Percentiles rank a stretch among this genome's conserved stretches.
Conservation (phyloP, 176 grass and related monocot species). For the Melocanna baccifera region DNA sequence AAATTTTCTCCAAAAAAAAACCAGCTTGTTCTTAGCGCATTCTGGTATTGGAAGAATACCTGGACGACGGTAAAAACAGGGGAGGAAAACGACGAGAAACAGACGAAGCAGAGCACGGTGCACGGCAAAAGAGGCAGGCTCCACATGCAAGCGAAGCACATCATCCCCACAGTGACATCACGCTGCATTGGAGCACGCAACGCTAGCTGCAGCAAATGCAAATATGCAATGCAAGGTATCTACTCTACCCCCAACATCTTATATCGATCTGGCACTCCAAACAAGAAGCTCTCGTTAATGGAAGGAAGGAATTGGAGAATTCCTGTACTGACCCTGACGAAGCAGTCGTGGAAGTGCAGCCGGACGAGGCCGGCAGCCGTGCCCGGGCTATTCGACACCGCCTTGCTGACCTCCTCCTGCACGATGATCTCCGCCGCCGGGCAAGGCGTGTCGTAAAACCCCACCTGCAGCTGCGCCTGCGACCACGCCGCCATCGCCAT, state of each 20-base stretch:
- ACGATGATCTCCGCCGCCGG: slow-evolving; percentile 64
- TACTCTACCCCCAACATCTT: not conserved
- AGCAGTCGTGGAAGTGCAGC: slow-evolving; percentile 95
- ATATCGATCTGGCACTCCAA: not conserved
- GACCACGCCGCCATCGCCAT: not conserved
- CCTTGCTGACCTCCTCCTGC: slow-evolving; percentile 51
- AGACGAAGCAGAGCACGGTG: slow-evolving; percentile 9
- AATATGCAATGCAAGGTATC: not conserved
- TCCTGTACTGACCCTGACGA: slow-evolving; percentile 56
- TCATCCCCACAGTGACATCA: not conserved
- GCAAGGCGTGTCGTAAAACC: slow-evolving; percentile 58
- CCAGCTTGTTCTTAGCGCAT: not conserved
- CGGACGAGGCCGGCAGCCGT: slow-evolving; percentile 55
- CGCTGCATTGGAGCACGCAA: slow-evolving; percentile 34
- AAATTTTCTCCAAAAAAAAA: too few species aligned
- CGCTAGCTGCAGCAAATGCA: not conserved
- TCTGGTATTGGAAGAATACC: not conserved
- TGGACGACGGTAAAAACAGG: too few species aligned
- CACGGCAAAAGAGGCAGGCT: slow-evolving; percentile 1
- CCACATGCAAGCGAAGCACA: slow-evolving; percentile 28
- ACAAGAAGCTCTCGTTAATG: not conserved
- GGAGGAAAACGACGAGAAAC: not conserved
- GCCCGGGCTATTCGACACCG: slow-evolving; percentile 18
- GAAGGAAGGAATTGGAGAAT: not conserved
- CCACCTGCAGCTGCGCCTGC: slow-evolving; percentile 51